Evolutionary conservation across 2,329 filamentous ascomycete genomes (phyloP).

Genomic region (Ophiostoma himal-ulmi): DNA sequence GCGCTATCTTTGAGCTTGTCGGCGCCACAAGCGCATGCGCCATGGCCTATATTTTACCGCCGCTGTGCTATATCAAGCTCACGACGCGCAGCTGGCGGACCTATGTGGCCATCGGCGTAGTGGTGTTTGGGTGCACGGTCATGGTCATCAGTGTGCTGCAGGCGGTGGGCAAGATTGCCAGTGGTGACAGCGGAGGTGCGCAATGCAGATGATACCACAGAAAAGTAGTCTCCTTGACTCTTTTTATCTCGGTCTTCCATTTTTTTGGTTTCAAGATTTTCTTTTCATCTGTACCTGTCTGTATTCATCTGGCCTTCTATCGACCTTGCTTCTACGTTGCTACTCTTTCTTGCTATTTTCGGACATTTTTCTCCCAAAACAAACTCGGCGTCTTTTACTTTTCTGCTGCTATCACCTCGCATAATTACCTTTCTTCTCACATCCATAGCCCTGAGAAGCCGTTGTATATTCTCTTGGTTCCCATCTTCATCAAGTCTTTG

Average conservation of each 20-base stretch:
- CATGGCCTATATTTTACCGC: slow-evolving; percentile 90
- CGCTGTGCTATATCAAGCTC: slow-evolving; percentile 90
- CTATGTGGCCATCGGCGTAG: slow-evolving; percentile 63
- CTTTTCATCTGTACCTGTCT: neutral
- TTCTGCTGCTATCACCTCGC: neutral
- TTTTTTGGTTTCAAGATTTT: neutral
- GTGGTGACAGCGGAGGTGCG: slow-evolving; percentile 22
- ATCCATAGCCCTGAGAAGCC: neutral
- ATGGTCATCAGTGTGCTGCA: slow-evolving; percentile 76
- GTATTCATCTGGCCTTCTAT: neutral
- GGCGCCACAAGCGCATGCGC: slow-evolving; percentile 92
- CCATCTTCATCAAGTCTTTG: neutral
- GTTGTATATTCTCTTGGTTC: neutral
- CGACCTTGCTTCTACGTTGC: neutral
- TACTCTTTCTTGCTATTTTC: neutral
- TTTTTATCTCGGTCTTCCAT: neutral
- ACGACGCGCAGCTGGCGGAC: slow-evolving; percentile 71
- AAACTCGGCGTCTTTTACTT: neutral
- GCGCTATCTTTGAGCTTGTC: slow-evolving; percentile 90
- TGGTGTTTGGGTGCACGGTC: slow-evolving; percentile 71
- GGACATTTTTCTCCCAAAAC: neutral
- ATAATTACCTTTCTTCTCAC: neutral
- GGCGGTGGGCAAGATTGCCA: slow-evolving; percentile 62
- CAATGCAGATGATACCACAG: slow-evolving; percentile 22
- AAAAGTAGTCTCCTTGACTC: neutral